phyloP scores from a whole-genome alignment of 352 stramenopile species.

The Phytophthora quininea region DNA sequence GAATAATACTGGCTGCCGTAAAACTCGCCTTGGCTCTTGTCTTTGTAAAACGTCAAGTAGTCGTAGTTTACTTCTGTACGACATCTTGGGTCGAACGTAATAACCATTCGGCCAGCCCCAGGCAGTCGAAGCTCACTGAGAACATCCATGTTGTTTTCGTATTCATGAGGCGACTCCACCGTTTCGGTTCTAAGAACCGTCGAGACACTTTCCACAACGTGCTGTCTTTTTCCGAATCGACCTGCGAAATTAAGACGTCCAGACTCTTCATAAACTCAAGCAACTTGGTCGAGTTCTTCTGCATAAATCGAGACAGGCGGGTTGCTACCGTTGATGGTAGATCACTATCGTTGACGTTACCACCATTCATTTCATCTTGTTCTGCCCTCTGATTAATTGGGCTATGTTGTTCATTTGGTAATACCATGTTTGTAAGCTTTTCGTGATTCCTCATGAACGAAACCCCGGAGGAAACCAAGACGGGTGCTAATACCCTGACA shows the following conservation, averaged over 20 bases:
- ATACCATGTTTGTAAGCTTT: conserved; percentile 14
- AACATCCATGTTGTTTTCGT: conserved; percentile 80
- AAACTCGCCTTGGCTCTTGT: conserved; percentile 53
- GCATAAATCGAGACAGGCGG: conserved; percentile 25
- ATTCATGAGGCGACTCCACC: conserved; percentile 85
- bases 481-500: conserved; percentile 43
- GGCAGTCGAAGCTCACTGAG: conserved; percentile 73
- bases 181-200: conserved; percentile 54
- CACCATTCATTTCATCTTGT: neutral
- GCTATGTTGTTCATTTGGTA: neutral
- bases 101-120: conserved; percentile 72
- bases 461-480: conserved; percentile 47
- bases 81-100: conserved; percentile 82
- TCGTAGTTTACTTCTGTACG: conserved; percentile 90
- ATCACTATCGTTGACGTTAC: neutral
- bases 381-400: neutral
- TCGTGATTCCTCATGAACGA: conserved; percentile 39
- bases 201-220: conserved; percentile 47
- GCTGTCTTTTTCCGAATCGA: conserved; percentile 42
- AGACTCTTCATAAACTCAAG: conserved; percentile 44
- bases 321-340: neutral
- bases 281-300: conserved; percentile 36
- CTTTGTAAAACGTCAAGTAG: conserved; percentile 89
- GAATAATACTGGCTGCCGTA: conserved; percentile 82
- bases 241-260: conserved; percentile 27